Conservation (phyloP, 148 eudicot genomes). For the Camellia lanceoleosa region DNA sequence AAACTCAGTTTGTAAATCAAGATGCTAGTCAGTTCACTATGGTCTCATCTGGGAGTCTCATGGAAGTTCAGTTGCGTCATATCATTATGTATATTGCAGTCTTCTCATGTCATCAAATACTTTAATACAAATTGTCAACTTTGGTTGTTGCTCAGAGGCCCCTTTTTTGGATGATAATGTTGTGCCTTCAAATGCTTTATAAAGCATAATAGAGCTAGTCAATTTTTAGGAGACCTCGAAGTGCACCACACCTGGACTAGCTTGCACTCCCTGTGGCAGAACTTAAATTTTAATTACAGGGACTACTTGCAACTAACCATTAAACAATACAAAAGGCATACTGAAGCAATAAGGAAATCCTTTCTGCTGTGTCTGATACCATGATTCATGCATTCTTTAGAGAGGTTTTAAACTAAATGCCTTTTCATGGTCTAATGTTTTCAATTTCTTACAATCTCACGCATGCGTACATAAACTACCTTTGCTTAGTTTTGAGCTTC, state of each 20-base stretch:
- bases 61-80: conserved; percentile 3
- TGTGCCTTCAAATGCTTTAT: background rate
- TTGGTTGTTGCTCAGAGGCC: background rate
- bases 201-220: background rate
- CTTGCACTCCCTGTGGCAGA: background rate
- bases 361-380: background rate
- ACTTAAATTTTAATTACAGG: background rate
- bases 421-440: background rate
- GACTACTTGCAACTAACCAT: background rate
- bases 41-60: background rate
- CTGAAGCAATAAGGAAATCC: background rate
- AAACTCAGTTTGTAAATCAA: background rate
- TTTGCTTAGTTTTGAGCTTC: conserved; percentile 4
- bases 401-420: background rate
- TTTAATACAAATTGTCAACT: background rate
- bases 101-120: background rate
- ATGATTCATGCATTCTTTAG: background rate
- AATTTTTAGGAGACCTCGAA: background rate
- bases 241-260: background rate
- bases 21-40: background rate
- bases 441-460: background rate
- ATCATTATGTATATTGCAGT: background rate
- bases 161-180: background rate
- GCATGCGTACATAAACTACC: background rate
- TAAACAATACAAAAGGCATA: background rate